Base-by-base conservation (phyloP, 371 early-diverging fungal genomes). In the Batkoa obscura region DNA sequence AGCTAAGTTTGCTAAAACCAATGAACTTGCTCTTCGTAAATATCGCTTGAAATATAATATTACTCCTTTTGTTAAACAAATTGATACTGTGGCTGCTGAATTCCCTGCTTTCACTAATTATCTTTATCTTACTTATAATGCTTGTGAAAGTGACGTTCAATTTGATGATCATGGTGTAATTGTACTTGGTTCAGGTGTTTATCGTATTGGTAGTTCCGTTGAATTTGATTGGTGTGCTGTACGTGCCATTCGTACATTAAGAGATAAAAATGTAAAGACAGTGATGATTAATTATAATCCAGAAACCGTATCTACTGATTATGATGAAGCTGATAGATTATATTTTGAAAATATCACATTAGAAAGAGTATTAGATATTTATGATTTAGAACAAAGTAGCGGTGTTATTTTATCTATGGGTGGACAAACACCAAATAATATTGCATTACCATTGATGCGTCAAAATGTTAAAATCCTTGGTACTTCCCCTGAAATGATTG, bases 221-320 rank as follows among this genome's bases (percentile, higher is more conserved):
- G 92, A 91, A 67, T 94, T 94, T 64, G 92, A 91, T 66, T 90
- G 90, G 90, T 89, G 88, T 59, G 91, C 81, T 58, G 93, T 90
- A 8, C 74, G 78, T 30, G 75, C 80, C 53, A 83, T 86, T 59
- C 87, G 88, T 55, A 76, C 82, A 10, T 75, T 94, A 34, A 83
- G 90, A 46, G 65, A 71, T 31, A 60, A 79, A n/a, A 81, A 83
- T 55, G 71, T 72, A 66, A 80, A 83, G 68, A 94, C 94, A 0
- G 74, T 94, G 42, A 90, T 91, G 91, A 81, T 94, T 66, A 94
- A 94, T 75, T 94, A 91, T 79, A 94, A 94, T 70, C 94, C 94
- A 32, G 94, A 94, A 66, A 94, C 94, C 0, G 94, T 94, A 30
- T 88, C 88, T 13, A 91, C 94, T 30, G 94, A 94, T 66, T 94